phyloP scores from a whole-genome alignment of 2,329 filamentous ascomycete genomes.

The Monosporascus sp. region DNA sequence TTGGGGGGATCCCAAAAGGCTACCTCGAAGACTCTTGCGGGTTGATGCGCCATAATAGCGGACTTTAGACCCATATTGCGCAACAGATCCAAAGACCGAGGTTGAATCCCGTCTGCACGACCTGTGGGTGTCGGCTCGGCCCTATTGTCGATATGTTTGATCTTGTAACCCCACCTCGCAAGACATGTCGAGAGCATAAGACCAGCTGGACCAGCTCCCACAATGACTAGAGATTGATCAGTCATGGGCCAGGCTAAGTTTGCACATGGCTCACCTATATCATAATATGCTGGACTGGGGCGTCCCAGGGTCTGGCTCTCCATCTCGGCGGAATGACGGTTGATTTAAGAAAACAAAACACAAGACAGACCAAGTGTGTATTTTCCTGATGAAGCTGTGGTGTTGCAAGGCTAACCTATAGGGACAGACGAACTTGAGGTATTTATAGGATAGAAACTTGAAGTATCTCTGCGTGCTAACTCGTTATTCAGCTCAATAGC shows the following conservation, averaged over 20 bases:
- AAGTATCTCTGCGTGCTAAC: too few species aligned
- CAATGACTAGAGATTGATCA: slow-evolving; percentile 57
- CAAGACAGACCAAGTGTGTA: neutral
- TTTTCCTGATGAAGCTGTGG: neutral
- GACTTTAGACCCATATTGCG: slow-evolving; percentile 87
- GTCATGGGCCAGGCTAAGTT: slow-evolving; percentile 1
- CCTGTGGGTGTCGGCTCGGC: slow-evolving; percentile 79
- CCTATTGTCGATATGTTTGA: slow-evolving; percentile 92
- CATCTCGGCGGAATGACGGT: slow-evolving; percentile 10
- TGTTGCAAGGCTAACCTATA: neutral
- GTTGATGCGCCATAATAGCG: slow-evolving; percentile 79
- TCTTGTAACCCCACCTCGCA: slow-evolving; percentile 87
- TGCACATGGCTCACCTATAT: slow-evolving; percentile 33
- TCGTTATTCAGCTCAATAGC: too few species aligned
- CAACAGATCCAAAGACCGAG: slow-evolving; percentile 78
- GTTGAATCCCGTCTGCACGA: slow-evolving; percentile 87
- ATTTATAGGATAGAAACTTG: too few species aligned
- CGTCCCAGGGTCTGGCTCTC: slow-evolving; percentile 14
- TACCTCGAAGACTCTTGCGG: slow-evolving; percentile 77
- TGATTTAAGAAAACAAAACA: slow-evolving; percentile 1
- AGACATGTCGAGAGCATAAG: slow-evolving; percentile 83
- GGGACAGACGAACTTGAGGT: neutral
- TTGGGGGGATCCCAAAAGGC: slow-evolving; percentile 65
- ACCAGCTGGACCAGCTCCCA: slow-evolving; percentile 85
- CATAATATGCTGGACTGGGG: slow-evolving; percentile 29